These are phyloP conservation scores for Ophiostoma fasciatum DNA, from an alignment of 2,329 filamentous ascomycete genomes.

Conservation along the genomic window DNA sequence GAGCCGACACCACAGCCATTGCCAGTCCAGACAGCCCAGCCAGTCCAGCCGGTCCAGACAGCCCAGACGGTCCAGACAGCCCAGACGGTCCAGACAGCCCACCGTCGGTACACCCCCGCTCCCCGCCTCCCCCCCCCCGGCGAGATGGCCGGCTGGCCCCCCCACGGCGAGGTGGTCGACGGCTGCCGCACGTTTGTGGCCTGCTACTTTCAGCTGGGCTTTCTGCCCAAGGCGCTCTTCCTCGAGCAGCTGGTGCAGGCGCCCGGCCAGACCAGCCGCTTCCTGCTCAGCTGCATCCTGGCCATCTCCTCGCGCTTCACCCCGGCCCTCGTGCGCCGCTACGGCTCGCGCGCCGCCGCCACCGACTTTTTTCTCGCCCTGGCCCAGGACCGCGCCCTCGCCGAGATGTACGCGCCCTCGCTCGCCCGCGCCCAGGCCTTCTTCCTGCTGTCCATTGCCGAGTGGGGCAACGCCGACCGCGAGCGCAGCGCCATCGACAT, in stretches of 20 bases:
- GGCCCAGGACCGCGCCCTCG: constrained; percentile 29
- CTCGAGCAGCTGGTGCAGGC: constrained; percentile 28
- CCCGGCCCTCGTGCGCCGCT: constrained; percentile 28
- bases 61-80: no score
- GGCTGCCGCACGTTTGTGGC: constrained; percentile 36
- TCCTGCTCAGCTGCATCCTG: constrained; percentile 38
- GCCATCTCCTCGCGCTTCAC: constrained; percentile 41
- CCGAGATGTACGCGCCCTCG: constrained; percentile 36
- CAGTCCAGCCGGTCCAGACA: no score
- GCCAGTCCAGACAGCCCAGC: no score
- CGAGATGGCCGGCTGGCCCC: constrained; percentile 28
- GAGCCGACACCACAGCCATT: not conserved
- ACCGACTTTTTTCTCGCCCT: constrained; percentile 37
- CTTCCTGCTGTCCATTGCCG: constrained; percentile 13
- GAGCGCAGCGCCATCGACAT: constrained; percentile 29
- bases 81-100: no score
- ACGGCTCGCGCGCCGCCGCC: constrained; percentile 33
- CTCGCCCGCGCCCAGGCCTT: constrained; percentile 41
- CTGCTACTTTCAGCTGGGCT: constrained; percentile 44
- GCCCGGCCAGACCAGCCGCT: constrained; percentile 31
- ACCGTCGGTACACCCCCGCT: no score
- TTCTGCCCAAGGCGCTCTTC: constrained; percentile 39
- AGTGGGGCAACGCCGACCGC: constrained; percentile 20
- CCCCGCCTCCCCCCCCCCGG: constrained; percentile 15
- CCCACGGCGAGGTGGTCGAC: constrained; percentile 34